These are phyloP conservation scores for Rhodocollybia butyracea DNA, from an alignment of 768 basidiomycete genomes.

Conservation along the genomic window DNA sequence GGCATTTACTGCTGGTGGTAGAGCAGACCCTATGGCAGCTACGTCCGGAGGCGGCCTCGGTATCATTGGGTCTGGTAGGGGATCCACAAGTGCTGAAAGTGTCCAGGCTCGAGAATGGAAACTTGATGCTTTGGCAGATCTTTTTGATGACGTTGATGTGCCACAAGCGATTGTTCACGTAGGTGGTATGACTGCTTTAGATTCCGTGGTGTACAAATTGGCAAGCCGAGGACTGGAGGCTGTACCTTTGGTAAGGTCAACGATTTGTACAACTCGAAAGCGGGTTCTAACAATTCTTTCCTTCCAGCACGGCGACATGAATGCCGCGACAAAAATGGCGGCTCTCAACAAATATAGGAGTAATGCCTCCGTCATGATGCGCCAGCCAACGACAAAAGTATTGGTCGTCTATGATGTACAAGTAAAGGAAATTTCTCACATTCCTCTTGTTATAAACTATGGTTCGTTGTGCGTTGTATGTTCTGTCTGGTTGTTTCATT, in stretches of 20 bases:
- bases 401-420: slow-evolving; percentile 93
- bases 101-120: slow-evolving; percentile 92
- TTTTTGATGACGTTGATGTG: slow-evolving; percentile 85
- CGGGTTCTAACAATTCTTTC: slow-evolving; percentile 14
- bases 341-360: slow-evolving; percentile 83
- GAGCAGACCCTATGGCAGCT: slow-evolving; percentile 49
- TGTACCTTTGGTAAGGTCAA: slow-evolving; percentile 81
- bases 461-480: slow-evolving; percentile 39
- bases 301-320: slow-evolving; percentile 89
- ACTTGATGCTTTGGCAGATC: slow-evolving; percentile 84
- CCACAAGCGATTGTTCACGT: slow-evolving; percentile 83
- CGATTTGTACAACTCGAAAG: slow-evolving; percentile 3
- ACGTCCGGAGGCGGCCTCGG: slow-evolving; percentile 63
- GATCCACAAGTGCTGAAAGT: slow-evolving; percentile 76
- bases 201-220: slow-evolving; percentile 88
- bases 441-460: slow-evolving; percentile 95
- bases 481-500: slow-evolving; percentile 10
- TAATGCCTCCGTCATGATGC: slow-evolving; percentile 51
- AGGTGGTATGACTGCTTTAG: slow-evolving; percentile 82
- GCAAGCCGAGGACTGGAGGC: slow-evolving; percentile 84
- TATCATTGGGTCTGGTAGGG: slow-evolving; percentile 91
- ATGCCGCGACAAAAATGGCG: slow-evolving; percentile 72
- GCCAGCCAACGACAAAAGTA: slow-evolving; percentile 64
- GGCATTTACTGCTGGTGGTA: slow-evolving; percentile 86
- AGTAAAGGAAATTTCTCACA: slow-evolving; percentile 89